A percentile compares a stretch with the other conserved stretches of the same genome.
These are phyloP conservation scores for Lasiodiplodia citricola DNA, from an alignment of 2,329 filamentous ascomycete species.

Conservation along the genomic window DNA sequence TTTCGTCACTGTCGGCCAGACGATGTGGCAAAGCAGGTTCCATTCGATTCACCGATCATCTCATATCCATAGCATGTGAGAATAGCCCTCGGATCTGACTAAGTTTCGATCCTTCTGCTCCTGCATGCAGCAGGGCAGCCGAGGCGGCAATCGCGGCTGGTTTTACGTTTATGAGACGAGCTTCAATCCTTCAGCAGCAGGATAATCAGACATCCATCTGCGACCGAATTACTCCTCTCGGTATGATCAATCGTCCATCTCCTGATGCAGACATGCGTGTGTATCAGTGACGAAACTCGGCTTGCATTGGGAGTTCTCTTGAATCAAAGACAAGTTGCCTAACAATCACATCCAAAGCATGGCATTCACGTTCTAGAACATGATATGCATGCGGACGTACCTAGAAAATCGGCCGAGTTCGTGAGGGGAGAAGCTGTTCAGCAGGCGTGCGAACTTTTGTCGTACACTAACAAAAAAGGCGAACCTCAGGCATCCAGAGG, in stretches of 20 bases:
- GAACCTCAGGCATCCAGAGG: not conserved
- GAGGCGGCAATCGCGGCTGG: not conserved
- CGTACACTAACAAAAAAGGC: not conserved
- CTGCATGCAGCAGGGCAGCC: not conserved
- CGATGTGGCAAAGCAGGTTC: not conserved
- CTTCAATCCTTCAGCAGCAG: not conserved
- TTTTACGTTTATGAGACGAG: not conserved
- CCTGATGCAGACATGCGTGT: not conserved
- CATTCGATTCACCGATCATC: not conserved
- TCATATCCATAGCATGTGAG: not conserved
- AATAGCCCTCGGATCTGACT: not conserved
- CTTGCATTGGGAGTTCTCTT: not conserved
- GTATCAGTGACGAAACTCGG: not conserved
- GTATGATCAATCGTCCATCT: not conserved
- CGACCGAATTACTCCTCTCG: not conserved
- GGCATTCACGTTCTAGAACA: not conserved
- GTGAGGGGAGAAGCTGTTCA: not conserved
- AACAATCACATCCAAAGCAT: not conserved
- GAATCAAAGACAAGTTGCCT: not conserved
- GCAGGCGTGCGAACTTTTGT: not conserved
- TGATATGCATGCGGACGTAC: not conserved
- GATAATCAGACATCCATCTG: not conserved
- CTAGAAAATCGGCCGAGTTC: not conserved
- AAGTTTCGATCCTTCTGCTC: not conserved
- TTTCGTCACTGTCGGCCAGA: not conserved